phyloP scores from a whole-genome alignment of 2,329 filamentous ascomycete species.

The Clarireedia monteithiana region DNA sequence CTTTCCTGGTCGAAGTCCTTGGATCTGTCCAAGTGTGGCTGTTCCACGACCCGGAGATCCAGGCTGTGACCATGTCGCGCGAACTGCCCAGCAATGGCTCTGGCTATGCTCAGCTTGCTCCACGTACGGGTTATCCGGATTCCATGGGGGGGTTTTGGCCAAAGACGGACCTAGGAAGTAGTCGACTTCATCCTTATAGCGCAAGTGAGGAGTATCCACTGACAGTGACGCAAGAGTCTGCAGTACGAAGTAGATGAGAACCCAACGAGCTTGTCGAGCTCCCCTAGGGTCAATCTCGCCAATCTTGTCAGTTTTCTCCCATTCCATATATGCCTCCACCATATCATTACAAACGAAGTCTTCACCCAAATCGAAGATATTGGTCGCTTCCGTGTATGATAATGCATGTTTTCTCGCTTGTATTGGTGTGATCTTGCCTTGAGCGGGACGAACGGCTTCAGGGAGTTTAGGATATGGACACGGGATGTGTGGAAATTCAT shows the following conservation, averaged over 20 bases:
- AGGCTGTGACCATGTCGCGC: slow-evolving; percentile 1
- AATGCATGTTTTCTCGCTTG: slow-evolving; percentile 30
- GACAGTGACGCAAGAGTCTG: slow-evolving; percentile 52
- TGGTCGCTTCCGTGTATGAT: slow-evolving; percentile 52
- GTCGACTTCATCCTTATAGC: slow-evolving; percentile 43
- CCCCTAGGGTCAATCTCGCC: slow-evolving; percentile 45
- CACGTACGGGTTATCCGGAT: slow-evolving; percentile 21
- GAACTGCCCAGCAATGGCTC: slow-evolving; percentile 28
- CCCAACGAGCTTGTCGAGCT: slow-evolving; percentile 52
- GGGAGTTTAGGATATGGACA: slow-evolving; percentile 61
- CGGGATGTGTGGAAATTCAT: slow-evolving; percentile 57
- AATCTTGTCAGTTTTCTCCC: slow-evolving; percentile 47
- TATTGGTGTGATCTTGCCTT: slow-evolving; percentile 19
- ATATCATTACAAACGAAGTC: slow-evolving; percentile 46
- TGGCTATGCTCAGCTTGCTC: slow-evolving; percentile 24
- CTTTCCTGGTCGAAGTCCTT: background rate
- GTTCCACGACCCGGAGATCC: background rate
- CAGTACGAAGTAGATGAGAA: slow-evolving; percentile 51
- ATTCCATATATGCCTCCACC: slow-evolving; percentile 46
- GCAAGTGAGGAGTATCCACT: slow-evolving; percentile 47
- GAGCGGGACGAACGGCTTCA: slow-evolving; percentile 34
- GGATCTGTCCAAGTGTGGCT: background rate
- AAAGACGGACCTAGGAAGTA: slow-evolving; percentile 51
- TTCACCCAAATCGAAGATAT: slow-evolving; percentile 47
- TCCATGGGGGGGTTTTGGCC: slow-evolving; percentile 50